A percentile compares a stretch with the other conserved stretches of the same genome.
Evolutionary conservation across 805 yeast species (phyloP).

Genomic region (Hanseniaspora guilliermondii): DNA sequence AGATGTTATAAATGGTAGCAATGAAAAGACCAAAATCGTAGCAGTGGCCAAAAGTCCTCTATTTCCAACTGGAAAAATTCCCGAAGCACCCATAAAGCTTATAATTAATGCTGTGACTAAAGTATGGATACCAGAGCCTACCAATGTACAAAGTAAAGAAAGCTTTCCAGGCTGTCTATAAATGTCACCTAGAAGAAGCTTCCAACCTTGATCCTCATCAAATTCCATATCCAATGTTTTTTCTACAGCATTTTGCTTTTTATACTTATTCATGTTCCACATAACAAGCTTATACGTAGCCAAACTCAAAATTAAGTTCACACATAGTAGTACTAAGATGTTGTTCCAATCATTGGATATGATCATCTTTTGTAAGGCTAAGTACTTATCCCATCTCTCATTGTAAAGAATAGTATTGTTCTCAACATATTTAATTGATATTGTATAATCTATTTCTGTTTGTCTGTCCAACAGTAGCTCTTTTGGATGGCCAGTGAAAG

Average conservation of each 20-base stretch:
- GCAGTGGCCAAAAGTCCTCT: slow-evolving; percentile 88
- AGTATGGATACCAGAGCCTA: slow-evolving; percentile 82
- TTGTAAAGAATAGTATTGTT: slow-evolving; percentile 76
- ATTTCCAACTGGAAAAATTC: slow-evolving; percentile 83
- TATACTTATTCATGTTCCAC: slow-evolving; percentile 76
- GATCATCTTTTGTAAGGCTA: slow-evolving; percentile 81
- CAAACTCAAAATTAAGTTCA: slow-evolving; percentile 63
- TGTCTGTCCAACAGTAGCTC: slow-evolving; percentile 38
- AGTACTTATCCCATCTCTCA: slow-evolving; percentile 95
- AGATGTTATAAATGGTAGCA: slow-evolving; percentile 74
- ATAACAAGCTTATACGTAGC: slow-evolving; percentile 69
- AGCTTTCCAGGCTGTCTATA: slow-evolving; percentile 70
- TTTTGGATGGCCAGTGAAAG: slow-evolving; percentile 32
- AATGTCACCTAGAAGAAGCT: slow-evolving; percentile 86
- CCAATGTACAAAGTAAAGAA: slow-evolving; percentile 60
- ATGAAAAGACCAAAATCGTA: slow-evolving; percentile 70
- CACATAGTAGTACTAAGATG: slow-evolving; percentile 71
- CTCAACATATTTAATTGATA: slow-evolving; percentile 60
- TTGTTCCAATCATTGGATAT: slow-evolving; percentile 92
- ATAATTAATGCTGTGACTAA: slow-evolving; percentile 64
- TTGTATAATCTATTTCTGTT: slow-evolving; percentile 62
- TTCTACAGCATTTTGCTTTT: slow-evolving; percentile 58
- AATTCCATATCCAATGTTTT: slow-evolving; percentile 50
- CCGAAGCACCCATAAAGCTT: slow-evolving; percentile 71
- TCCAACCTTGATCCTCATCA: slow-evolving; percentile 94